A percentile compares a stretch with the other conserved stretches of the same genome.
These are phyloP conservation scores for Phyllostachys edulis DNA, from an alignment of 176 grass and related monocot genomes.

Conservation along the genomic window DNA sequence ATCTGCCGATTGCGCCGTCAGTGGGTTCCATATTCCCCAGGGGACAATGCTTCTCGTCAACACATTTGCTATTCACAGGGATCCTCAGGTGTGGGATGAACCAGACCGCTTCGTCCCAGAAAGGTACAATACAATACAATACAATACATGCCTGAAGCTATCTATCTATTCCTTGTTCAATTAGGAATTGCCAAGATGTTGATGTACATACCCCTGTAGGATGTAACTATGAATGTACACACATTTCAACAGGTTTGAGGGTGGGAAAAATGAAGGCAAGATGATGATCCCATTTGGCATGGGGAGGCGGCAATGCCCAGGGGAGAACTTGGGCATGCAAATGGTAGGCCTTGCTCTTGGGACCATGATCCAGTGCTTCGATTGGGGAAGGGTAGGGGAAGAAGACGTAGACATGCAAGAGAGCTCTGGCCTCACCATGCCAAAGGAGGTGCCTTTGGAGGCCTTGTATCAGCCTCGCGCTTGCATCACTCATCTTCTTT, in stretches of 20 bases:
- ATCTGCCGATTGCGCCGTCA: constrained; percentile 18
- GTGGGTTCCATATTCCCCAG: constrained; percentile 26
- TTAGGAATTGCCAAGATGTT: too few relatives aligned
- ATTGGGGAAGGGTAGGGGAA: constrained; percentile 21
- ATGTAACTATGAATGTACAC: too few relatives aligned
- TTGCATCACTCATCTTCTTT: constrained; percentile 29
- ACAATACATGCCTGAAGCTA: not conserved
- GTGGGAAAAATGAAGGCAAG: not conserved
- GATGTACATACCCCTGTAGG: too few relatives aligned
- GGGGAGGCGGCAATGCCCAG: constrained; percentile 29
- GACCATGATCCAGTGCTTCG: constrained; percentile 50
- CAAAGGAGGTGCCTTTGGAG: constrained; percentile 31
- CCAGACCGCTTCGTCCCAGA: constrained; percentile 43
- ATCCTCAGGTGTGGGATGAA: constrained; percentile 29
- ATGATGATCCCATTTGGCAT: constrained; percentile 44
- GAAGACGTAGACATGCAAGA: constrained; percentile 34
- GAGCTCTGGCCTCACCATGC: constrained; percentile 38
- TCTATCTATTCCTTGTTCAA: too few relatives aligned
- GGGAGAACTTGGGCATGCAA: constrained; percentile 36
- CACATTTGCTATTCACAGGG: constrained; percentile 42
- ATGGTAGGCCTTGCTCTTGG: constrained; percentile 44
- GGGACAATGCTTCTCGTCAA: constrained; percentile 51
- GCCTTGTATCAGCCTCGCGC: constrained; percentile 24
- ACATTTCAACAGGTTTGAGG: not conserved
- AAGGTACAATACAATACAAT: too few relatives aligned